Evolutionary conservation across 2,329 filamentous ascomycete species (phyloP).

Genomic region (Epichloe uncinata): DNA sequence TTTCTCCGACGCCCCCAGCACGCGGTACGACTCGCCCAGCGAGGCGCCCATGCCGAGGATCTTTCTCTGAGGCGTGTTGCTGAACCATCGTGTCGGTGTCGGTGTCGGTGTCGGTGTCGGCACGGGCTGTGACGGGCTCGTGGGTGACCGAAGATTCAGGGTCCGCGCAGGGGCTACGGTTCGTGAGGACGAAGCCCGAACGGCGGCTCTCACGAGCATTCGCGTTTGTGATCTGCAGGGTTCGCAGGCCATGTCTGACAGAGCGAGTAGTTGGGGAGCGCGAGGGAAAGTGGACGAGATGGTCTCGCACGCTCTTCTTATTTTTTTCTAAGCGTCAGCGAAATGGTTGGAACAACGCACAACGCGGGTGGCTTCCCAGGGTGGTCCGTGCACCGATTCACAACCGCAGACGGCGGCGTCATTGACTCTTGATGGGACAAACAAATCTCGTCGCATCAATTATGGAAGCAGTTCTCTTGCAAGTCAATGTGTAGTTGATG

Average conservation of each 20-base stretch:
- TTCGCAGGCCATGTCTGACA: conserved; percentile 30
- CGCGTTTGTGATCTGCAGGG: conserved; percentile 33
- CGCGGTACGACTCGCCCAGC: conserved; percentile 47
- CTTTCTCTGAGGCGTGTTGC: conserved; percentile 19
- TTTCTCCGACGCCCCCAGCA: conserved; percentile 64
- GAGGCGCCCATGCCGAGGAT: conserved; percentile 21
- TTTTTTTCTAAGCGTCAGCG: background rate
- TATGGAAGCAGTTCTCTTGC: background rate
- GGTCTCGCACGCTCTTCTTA: too few relatives aligned
- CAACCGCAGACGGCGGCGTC: background rate
- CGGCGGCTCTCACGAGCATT: conserved; percentile 22
- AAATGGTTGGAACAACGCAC: background rate
- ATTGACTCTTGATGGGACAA: background rate
- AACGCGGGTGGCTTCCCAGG: background rate
- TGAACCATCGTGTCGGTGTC: conserved; percentile 21
- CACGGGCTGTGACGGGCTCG: background rate
- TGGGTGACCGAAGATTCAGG: background rate
- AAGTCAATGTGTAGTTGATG: background rate
- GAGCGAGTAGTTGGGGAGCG: background rate
- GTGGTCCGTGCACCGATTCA: conserved; percentile 1
- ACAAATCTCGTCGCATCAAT: background rate
- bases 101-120: conserved; percentile 7
- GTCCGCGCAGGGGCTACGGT: conserved; percentile 12
- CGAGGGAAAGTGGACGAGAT: too few relatives aligned
- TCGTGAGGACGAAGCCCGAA: conserved; percentile 16